Evolutionary conservation across 2,329 filamentous ascomycete genomes (phyloP), one percentile per base, ranked within the genome.

Genomic region (Stemphylium lycopersici): DNA sequence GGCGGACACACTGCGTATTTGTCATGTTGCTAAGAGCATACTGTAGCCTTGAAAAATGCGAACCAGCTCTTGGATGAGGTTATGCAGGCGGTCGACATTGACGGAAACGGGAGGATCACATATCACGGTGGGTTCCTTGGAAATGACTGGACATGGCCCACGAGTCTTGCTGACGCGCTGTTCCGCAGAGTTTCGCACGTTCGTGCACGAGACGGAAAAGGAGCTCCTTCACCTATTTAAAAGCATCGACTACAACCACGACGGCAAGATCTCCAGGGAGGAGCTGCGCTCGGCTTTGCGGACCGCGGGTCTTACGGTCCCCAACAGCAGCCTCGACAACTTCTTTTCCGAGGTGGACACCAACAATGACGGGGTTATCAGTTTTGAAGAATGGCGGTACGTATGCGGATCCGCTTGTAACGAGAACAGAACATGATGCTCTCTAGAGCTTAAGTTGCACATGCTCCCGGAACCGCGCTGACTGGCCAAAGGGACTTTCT

Each of bases 371-470:
- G 92, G 92, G 2, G 80, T 81, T 60, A 96, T 98, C 65, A 92
- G 84, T 59, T 98, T 96, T 77, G 87, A 91, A 63, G 95, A 99
- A 83, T 98, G 95, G 95, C 88, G 93, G 93, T 97, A 86, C 77
- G 88, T 62, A 26, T 12, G 11, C 7, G 36, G 41, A 13, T 24
- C 31, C 11, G 1, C 42, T 32, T 16, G 12, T 18, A 22, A 16
- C 20, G 6, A 36, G 31, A 33, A 15, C 31, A 12, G 7, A 40
- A 13, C 12, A 33, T 15, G 11, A 6, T 16, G 26, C n/a, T 29
- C 26, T 29, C 26, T 29, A 29, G 26, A 29, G 26, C 26, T 29
- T 7, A 29, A 10, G 26, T 29, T 29, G 7, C 2, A 5, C 8
- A 29, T 29, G 26, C 26, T 29, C 26, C 10, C 10, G 7, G 26